Evolutionary conservation across 2,329 filamentous ascomycete species (phyloP).

Genomic region (Dactylellina drechsleri): DNA sequence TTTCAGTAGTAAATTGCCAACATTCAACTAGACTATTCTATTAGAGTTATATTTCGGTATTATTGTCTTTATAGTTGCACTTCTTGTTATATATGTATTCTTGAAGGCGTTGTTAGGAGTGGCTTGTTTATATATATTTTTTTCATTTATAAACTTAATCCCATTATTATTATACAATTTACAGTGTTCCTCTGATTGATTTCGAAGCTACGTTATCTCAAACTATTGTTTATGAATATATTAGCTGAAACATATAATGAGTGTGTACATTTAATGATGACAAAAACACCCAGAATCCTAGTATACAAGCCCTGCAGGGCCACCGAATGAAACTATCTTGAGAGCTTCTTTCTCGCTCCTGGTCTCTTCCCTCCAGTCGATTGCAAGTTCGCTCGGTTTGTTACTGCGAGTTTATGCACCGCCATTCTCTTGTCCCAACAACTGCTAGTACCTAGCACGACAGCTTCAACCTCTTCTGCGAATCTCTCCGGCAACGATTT

Average conservation of each 20-base stretch:
- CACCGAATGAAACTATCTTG: neutral
- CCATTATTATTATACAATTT: neutral
- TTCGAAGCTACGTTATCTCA: neutral
- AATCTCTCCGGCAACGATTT: conserved; percentile 61
- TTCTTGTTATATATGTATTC: too few species aligned
- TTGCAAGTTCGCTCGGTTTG: conserved; percentile 49
- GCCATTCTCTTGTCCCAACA: conserved; percentile 83
- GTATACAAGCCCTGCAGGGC: neutral
- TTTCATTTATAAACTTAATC: neutral
- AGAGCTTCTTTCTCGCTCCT: conserved; percentile 17
- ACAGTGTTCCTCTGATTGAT: neutral
- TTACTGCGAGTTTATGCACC: conserved; percentile 48
- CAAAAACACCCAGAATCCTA: neutral
- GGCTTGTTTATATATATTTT: neutral
- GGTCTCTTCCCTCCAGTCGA: neutral
- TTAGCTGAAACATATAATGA: neutral
- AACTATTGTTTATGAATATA: neutral
- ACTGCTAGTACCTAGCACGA: conserved; percentile 83
- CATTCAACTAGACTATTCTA: conserved; percentile 12
- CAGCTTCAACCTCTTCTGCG: conserved; percentile 69
- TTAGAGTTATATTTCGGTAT: too few species aligned
- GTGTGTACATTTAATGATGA: neutral
- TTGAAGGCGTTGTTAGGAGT: neutral
- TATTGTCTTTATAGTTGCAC: too few species aligned
- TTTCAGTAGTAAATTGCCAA: conserved; percentile 26